Base-by-base conservation (phyloP, 2,329 filamentous ascomycete genomes). In the Beauveria sp. region DNA sequence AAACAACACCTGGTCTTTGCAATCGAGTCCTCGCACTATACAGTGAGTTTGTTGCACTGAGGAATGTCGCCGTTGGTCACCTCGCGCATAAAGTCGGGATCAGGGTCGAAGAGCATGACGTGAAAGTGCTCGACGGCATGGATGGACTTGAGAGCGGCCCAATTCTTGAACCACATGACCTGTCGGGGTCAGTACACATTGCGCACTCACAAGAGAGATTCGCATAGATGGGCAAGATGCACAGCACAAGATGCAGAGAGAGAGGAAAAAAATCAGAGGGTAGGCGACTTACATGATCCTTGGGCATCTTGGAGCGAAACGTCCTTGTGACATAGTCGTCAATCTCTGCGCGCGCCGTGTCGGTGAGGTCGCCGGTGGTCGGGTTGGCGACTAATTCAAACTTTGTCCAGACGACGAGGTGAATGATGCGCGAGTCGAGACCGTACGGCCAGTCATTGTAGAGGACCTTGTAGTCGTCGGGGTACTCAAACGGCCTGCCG, bases 381-480 rank as follows among this genome's bases (percentile, higher is more conserved):
- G 75, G 73, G 67, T 94, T 87, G 61, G 92, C 89, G 58, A 85
- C 80, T 26, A 97, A 78, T 53, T 83, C 80, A 69, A 96, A 96
- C 73, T 96, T 96, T 53, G 90, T 94, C 93, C 93, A 97, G 14
- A 96, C 85, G 5, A 96, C 90, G 3, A 97, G 78, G 71, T 97
- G 93, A 18, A 90, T 83, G 65, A 96, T 92, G 56, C 83, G 80
- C 52, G 78, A 70, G 67, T 94, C 91, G 58, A 97, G 80, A 0
- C 91, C 92, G 69, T 97, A 97, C 0, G 93, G 93, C 90, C 92
- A 97, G 79, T 97, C 92, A 70, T 97, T 97, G 75, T 83, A 84
- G 46, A 96, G 73, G 53, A 96, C 86, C 72, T 86, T 91, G 67
- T 87, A 76, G 69, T 94, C 88, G 10, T 77, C 76, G 0, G 73